These are phyloP conservation scores for Erodium texanum DNA, from an alignment of 441 rosid genomes.

Conservation along the genomic window DNA sequence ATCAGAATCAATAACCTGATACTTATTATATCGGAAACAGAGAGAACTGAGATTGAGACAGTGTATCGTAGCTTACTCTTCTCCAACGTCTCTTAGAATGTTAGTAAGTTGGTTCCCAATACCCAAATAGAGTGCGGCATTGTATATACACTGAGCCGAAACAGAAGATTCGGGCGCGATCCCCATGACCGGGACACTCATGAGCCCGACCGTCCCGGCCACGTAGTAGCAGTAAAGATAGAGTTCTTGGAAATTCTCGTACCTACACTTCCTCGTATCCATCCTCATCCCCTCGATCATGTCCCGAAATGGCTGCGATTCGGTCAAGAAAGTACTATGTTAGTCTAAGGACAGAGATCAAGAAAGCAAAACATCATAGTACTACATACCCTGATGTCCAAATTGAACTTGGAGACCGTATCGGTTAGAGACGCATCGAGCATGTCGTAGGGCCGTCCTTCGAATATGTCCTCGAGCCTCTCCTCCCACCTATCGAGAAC, in stretches of 20 bases:
- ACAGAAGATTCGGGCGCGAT: conserved; percentile 40
- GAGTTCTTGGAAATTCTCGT: conserved; percentile 44
- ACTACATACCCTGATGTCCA: conserved; percentile 42
- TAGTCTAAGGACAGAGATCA: neutral
- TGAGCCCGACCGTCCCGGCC: conserved; percentile 47
- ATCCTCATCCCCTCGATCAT: conserved; percentile 65
- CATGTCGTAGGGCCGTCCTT: conserved; percentile 50
- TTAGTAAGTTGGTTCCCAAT: conserved; percentile 52
- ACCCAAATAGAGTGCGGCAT: conserved; percentile 41
- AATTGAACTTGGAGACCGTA: conserved; percentile 40
- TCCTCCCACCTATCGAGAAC: conserved; percentile 57
- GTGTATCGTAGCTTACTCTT: conserved; percentile 35
- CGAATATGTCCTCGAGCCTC: conserved; percentile 42
- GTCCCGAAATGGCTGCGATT: conserved; percentile 46
- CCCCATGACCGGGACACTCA: conserved; percentile 63
- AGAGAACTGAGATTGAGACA: too few relatives aligned
- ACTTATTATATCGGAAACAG: too few relatives aligned
- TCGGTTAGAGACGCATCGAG: conserved; percentile 55
- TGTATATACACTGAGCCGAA: conserved; percentile 36
- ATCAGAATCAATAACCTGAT: too few relatives aligned
- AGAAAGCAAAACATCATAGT: neutral
- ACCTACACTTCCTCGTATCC: conserved; percentile 39
- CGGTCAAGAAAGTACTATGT: neutral
- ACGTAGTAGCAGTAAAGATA: conserved; percentile 46
- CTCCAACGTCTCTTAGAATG: conserved; percentile 49